Base-by-base conservation (phyloP, 768 basidiomycete genomes). In the Lactifluus pinguis region DNA sequence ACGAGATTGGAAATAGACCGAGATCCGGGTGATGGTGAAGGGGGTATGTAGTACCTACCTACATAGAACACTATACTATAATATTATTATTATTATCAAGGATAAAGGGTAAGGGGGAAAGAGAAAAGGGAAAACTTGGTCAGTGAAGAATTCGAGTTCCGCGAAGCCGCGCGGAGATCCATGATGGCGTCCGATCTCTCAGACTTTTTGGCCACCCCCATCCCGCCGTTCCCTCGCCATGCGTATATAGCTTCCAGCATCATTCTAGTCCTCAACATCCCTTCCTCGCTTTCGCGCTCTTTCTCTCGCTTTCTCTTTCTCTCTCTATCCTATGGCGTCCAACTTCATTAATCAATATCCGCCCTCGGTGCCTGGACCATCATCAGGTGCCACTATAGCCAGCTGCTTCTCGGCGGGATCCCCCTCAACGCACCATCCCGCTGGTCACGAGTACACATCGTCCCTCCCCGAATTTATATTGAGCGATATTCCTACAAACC, bases 211-310 rank as follows among this genome's bases (percentile, higher is more conserved):
- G 51, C 56, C 55, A 57, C 45, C 60, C 57, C 57, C 61, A 62
- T 58, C 61, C 61, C 61, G 61, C 61, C 60, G 49, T 61, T 57
- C 47, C 55, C 53, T 57, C 61, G 56, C 61, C 61, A 62, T 62
- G 61, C 61, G 61, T 62, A 62, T 62, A 62, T 62, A 62, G 61
- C 61, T 62, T 58, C 56, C 52, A 58, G 19, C 61, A 62, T 62
- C 61, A 62, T 49, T 62, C 56, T 58, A 54, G 45, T 49, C 49
- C 50, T 52, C 42, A 45, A 41, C 56, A 41, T 54, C 61, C 61
- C 55, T 50, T 57, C 55, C 60, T 57, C 55, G 13, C 54, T 45
- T 39, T 52, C 54, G 49, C 55, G 45, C 44, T 62, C 61, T 49
- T 49, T 53, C 48, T 55, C 59, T 60, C 29, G 47, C 51, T 53